Conservation (phyloP, 164 flowering plant species). For the Nymphaea colorata region DNA sequence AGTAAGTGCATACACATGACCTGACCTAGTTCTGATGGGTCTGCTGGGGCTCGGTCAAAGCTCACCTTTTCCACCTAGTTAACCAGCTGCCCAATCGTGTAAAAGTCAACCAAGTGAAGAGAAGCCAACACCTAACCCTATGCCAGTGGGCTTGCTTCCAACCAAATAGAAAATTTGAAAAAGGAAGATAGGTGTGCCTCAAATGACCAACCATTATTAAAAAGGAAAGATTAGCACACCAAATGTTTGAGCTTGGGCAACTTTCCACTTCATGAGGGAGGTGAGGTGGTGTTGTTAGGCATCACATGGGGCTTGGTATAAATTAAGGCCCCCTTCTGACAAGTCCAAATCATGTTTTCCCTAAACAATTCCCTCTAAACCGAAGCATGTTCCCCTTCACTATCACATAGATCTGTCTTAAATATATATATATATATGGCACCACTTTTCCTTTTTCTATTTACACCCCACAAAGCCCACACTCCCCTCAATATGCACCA, state of each 20-base stretch:
- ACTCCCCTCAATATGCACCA: background rate
- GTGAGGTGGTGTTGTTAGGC: background rate
- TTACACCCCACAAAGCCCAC: background rate
- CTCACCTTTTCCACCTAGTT: too few species aligned
- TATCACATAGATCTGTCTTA: background rate
- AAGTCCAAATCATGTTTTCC: background rate
- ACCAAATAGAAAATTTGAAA: background rate
- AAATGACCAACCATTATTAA: background rate
- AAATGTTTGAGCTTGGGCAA: too few species aligned
- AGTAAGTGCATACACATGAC: too few species aligned
- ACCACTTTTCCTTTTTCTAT: background rate
- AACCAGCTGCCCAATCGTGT: too few species aligned
- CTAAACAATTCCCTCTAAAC: background rate
- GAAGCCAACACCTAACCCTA: background rate
- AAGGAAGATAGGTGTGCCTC: background rate
- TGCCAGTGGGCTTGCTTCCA: background rate
- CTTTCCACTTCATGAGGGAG: background rate
- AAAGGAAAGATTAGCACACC: background rate
- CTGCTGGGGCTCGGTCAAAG: too few species aligned
- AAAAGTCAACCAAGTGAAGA: too few species aligned
- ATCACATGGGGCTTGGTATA: background rate
- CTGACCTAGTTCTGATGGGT: too few species aligned
- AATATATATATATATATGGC: background rate
- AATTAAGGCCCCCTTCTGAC: background rate
- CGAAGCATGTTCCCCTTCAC: background rate